A percentile compares a stretch with the other conserved stretches of the same genome.
These are phyloP conservation scores for Eruca vesicaria DNA, from an alignment of 441 rosid species.

Conservation along the genomic window DNA sequence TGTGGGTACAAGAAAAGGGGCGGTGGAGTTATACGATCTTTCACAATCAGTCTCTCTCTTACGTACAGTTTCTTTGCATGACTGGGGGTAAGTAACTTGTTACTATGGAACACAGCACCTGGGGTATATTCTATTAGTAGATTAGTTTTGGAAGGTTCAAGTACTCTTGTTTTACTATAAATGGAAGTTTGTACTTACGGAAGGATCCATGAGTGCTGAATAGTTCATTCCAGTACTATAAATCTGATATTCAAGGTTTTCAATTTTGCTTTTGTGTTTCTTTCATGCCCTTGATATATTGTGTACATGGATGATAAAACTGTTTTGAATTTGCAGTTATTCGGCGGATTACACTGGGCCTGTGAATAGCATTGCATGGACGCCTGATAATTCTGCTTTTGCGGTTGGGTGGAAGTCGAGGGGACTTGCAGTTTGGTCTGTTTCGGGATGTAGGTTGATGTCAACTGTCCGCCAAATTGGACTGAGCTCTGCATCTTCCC, in stretches of 20 bases:
- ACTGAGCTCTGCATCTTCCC: conserved; percentile 82
- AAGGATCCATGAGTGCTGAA: neutral
- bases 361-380: conserved; percentile 92
- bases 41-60: conserved; percentile 68
- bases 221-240: neutral
- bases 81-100: conserved; percentile 84
- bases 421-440: conserved; percentile 98
- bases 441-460: conserved; percentile 98
- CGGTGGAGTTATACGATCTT: conserved; percentile 84
- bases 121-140: conserved; percentile 1
- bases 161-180: neutral
- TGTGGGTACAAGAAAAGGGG: conserved; percentile 91
- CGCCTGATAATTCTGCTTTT: conserved; percentile 98
- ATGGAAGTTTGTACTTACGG: conserved; percentile 2
- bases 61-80: conserved; percentile 83
- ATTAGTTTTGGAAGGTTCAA: neutral
- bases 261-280: neutral
- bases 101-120: conserved; percentile 14
- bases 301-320: conserved; percentile 4
- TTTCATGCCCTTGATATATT: neutral
- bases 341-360: conserved; percentile 92
- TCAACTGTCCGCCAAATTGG: conserved; percentile 97
- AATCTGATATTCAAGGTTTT: conserved; percentile 1
- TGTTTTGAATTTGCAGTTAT: conserved; percentile 59
- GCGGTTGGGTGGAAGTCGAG: conserved; percentile 99